Evolutionary conservation across 225 moss, liverwort and hornwort genomes (phyloP).

Genomic region (Anthoceros angustus): DNA sequence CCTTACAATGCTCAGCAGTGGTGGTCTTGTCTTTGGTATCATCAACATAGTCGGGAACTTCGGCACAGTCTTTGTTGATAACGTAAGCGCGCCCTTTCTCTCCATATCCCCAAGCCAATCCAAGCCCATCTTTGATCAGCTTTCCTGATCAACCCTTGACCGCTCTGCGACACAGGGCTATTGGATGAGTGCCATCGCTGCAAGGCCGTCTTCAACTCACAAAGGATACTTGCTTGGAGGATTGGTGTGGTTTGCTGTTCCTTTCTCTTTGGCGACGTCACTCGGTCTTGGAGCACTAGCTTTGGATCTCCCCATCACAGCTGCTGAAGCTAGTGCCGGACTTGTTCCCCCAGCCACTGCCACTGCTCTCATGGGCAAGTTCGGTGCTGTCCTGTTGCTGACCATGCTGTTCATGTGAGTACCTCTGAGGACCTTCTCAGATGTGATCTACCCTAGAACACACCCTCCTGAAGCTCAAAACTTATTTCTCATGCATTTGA

Average conservation of each 20-base stretch:
- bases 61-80: constrained; percentile 91
- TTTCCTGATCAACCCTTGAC: too few species aligned
- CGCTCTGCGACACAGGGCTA: background rate
- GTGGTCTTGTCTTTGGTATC: constrained; percentile 76
- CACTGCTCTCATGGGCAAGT: background rate
- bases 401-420: constrained; percentile 96
- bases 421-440: too few species aligned
- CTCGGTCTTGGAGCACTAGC: background rate
- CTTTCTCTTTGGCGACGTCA: background rate
- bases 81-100: constrained; percentile 29
- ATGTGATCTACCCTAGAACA: background rate
- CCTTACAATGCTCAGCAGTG: constrained; percentile 84
- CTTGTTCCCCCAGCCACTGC: constrained; percentile 2
- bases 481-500: background rate
- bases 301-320: constrained; percentile 1
- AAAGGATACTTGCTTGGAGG: constrained; percentile 2
- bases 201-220: constrained; percentile 2
- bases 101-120: background rate
- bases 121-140: too few species aligned
- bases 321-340: background rate
- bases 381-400: constrained; percentile 67
- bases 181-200: constrained; percentile 4
- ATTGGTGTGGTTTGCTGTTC: constrained; percentile 3
- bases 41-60: constrained; percentile 98
- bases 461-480: background rate